A percentile compares a stretch with the other conserved stretches of the same genome.
Conservation (phyloP, 2,329 filamentous ascomycete genomes). For the Didymellaceae sp. region DNA sequence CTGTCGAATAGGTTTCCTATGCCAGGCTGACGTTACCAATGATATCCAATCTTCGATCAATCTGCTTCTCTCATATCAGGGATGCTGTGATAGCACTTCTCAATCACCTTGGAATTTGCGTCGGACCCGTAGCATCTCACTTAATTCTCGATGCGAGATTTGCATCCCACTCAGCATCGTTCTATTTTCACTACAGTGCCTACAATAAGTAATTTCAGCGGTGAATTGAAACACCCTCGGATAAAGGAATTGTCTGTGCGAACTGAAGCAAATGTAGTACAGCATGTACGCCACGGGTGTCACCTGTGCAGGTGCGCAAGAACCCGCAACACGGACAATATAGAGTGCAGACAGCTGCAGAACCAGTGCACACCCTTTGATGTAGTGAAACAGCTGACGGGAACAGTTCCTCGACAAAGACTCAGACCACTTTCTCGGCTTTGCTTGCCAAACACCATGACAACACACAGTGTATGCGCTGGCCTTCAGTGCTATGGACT, state of each 20-base stretch:
- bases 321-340: background rate
- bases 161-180: slow-evolving; percentile 1
- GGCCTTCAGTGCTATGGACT: too few relatives aligned
- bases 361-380: background rate
- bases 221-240: slow-evolving; percentile 12
- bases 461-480: too few relatives aligned
- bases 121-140: too few relatives aligned
- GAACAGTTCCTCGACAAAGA: slow-evolving; percentile 1
- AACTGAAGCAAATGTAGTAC: slow-evolving; percentile 2
- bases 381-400: slow-evolving; percentile 6
- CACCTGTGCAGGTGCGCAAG: background rate
- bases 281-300: slow-evolving; percentile 5
- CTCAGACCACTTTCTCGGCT: too few relatives aligned
- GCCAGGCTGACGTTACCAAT: background rate
- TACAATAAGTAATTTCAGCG: background rate
- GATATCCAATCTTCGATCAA: background rate
- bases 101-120: too few relatives aligned
- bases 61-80: background rate
- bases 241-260: too few relatives aligned
- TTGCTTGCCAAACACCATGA: too few relatives aligned
- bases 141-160: too few relatives aligned
- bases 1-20: background rate
- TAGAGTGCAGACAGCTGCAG: background rate
- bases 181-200: background rate
- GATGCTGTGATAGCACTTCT: background rate